Percentiles rank a stretch among this genome's conserved stretches.
These are phyloP conservation scores for Massarina eburnea DNA, from an alignment of 2,329 filamentous ascomycete genomes.

Conservation along the genomic window DNA sequence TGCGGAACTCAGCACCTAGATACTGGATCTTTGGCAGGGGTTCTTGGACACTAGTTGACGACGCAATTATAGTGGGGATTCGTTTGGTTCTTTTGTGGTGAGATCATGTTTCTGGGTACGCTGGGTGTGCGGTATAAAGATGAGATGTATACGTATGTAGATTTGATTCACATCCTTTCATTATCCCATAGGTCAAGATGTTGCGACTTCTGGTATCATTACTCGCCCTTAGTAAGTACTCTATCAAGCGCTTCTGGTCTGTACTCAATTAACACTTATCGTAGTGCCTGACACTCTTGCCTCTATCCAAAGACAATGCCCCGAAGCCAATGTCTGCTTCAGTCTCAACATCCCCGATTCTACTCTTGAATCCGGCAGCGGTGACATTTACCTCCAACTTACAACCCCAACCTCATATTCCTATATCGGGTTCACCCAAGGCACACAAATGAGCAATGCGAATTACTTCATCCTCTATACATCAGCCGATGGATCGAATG, in stretches of 20 bases:
- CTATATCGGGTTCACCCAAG: conserved; percentile 64
- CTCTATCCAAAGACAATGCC: conserved; percentile 6
- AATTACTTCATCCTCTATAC: conserved; percentile 67
- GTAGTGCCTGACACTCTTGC: not conserved
- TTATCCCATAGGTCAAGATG: not conserved
- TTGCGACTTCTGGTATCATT: not conserved
- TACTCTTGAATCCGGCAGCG: conserved; percentile 52
- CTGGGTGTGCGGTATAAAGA: too few species aligned
- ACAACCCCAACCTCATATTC: conserved; percentile 54
- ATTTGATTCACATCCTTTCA: not conserved
- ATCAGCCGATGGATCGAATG: conserved; percentile 52
- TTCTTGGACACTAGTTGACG: too few species aligned
- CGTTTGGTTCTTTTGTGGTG: too few species aligned
- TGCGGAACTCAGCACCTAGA: too few species aligned
- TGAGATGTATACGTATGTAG: too few species aligned
- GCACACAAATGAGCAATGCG: conserved; percentile 56
- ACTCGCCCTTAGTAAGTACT: not conserved
- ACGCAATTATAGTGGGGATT: too few species aligned
- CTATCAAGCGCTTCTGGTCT: not conserved
- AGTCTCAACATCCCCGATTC: conserved; percentile 57
- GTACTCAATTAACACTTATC: not conserved
- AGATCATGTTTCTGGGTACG: too few species aligned
- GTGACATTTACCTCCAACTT: conserved; percentile 64
- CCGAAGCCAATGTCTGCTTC: conserved; percentile 50
- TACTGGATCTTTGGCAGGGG: too few species aligned